Base-by-base conservation (phyloP, 73 alveolate genomes). In the Halteria grandinella region DNA sequence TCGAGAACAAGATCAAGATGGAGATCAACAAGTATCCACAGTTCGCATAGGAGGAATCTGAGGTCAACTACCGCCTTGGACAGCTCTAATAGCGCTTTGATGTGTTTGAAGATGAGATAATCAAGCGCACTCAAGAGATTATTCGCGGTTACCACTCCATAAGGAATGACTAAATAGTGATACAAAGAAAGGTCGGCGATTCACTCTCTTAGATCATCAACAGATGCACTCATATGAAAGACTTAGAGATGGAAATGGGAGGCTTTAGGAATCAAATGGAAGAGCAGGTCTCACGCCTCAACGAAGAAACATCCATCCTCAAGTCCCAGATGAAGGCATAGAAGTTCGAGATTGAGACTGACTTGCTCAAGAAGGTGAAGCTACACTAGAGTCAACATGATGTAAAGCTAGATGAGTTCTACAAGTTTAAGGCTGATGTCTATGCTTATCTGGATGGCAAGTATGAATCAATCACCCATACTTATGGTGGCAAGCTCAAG, bases 351-450 rank as follows among this genome's bases (percentile, higher is more conserved):
- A 66, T 66, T 44, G 80, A 66, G 29, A 57, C 55, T 15, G 47
- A 66, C 32, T 45, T 66, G 1, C 29, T 66, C 55, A 66, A 24
- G 52, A 66, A 66, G 29, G 20, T 66, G 4, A 66, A 66, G 29
- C 23, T 23, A 17, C 29, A 66, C 11, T 25, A 66, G 21, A 15
- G 47, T 5, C 69, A 66, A 34, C 62, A 66, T 4, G 80, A 66
- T 36, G 32, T 15, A 32, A 66, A 66, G 21, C 15, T 66, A 21
- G 80, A 66, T 23, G 80, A 66, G 25, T 66, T 66, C 25, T 66
- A 66, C 47, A 66, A 66, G 29, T 66, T 66, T 47, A 66, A 66
- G 29, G 80, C 80, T 1, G 80, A 66, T 66, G 50, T 66, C 1
- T 66, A 66, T 66, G 10, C 39, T 20, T 66, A 66, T 32, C 29